Base-by-base conservation (phyloP, 345 rosid genomes). In the Geranium rotundifolium region DNA sequence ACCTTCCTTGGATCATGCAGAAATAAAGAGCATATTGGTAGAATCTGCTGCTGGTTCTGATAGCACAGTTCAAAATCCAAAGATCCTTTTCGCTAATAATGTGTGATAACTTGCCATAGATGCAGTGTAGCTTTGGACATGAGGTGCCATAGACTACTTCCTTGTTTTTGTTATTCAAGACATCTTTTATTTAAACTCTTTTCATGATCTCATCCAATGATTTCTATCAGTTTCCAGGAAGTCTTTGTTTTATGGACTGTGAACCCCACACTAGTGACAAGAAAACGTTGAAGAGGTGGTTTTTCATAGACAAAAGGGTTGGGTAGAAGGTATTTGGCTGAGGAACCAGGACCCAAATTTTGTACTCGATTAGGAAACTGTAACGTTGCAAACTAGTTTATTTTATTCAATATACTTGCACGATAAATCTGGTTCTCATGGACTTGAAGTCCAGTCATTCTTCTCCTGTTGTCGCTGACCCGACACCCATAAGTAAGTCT, bases 281-380 rank as follows among this genome's bases (percentile, higher is more conserved):
- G 85, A 86, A 81, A 81, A 81, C 91, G 29, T 80, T 86, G 72
- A 85, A 86, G 81, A 81, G 73, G 90, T 91, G 96, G 88, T 88
- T 85, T 81, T 88, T 87, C 73, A 77, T 86, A 1, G 95, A 88
- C 72, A 86, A 85, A 69, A 78, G 82, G 54, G 87, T 83, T 57
- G 91, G 90, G 65, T 83, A 65, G 59, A 76, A 58, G 55, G 56
- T 19, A 27, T 50, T 19, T 52, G 29, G 7, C 46, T 56, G 30
- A 46, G 60, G 67, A 46, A 59, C 18, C 17, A 46, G 60, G 67
- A 46, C 61, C 18, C 17, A 20, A 30, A 37, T 60, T 39, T 54
- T 65, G 52, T 29, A 34, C 37, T 69, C 19, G 62, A 59, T 34
- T 54, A 2, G 68, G 46, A 60, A 58, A 62, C 63, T 34, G 8